Conservation (phyloP, 345 rosid species). For the Eucalyptus pauciflora region DNA sequence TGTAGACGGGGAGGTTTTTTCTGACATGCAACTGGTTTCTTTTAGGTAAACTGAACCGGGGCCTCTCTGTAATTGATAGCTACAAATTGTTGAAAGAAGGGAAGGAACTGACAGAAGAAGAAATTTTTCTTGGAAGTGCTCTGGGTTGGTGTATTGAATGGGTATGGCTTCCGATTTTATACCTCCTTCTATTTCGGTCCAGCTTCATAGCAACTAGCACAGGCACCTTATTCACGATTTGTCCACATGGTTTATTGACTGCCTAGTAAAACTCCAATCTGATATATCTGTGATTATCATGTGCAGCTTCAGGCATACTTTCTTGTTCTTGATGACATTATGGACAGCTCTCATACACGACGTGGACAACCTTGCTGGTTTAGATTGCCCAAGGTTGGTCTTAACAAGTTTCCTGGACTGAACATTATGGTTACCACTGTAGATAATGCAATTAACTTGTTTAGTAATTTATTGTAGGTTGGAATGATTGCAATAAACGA, state of each 20-base stretch:
- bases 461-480: slow-evolving; percentile 27
- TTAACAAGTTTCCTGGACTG: neutral
- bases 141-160: slow-evolving; percentile 95
- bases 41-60: slow-evolving; percentile 87
- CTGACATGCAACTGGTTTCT: neutral
- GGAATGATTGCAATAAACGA: slow-evolving; percentile 65
- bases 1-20: neutral
- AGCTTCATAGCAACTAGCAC: neutral
- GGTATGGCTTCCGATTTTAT: slow-evolving; percentile 21
- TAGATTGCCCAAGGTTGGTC: slow-evolving; percentile 56
- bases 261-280: neutral
- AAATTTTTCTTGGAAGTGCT: slow-evolving; percentile 52
- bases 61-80: slow-evolving; percentile 83
- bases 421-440: neutral
- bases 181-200: neutral
- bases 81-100: slow-evolving; percentile 59
- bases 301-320: slow-evolving; percentile 74
- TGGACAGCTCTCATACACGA: slow-evolving; percentile 73
- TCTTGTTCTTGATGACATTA: slow-evolving; percentile 77
- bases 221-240: neutral
- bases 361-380: slow-evolving; percentile 93
- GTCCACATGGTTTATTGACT: neutral
- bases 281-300: neutral
- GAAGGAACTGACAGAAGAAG: slow-evolving; percentile 48
- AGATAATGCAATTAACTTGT: neutral